Base-by-base conservation (phyloP, 352 stramenopile genomes). In the Globisporangium cylindrosporum region DNA sequence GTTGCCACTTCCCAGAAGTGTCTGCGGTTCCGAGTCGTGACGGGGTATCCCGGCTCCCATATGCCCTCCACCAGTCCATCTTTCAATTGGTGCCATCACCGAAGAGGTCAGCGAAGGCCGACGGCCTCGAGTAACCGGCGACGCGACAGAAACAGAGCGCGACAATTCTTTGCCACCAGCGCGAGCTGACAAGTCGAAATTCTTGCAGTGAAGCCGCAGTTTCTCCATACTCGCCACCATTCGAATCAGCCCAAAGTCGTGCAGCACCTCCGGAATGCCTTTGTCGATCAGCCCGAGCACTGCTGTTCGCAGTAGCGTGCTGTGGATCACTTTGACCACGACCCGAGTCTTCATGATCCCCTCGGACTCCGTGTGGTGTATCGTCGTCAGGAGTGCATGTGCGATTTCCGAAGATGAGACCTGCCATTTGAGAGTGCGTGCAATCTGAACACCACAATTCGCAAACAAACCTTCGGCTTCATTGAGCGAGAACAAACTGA, bases 261-360 rank as follows among this genome's bases (percentile, higher is more conserved):
- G 73, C 14, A 79, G 38, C 2, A 75, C 46, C 15, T 67, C 62
- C 0, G 73, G 73, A 22, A 76, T 61, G 29, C 70, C 70, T 59
- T 79, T 76, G 25, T 76, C 64, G 32, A 79, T 74, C n/a, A 73
- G 58, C 25, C 73, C 73, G n/a, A 74, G 14, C 1, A 75, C 48
- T 15, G 69, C 73, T 4, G 73, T 72, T 12, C 70, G 70, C 20
- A 77, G 25, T 0, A 79, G 66, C 41, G 66, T 70, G 51, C 58
- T 70, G 62, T 75, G 70, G 9, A 73, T 49, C 18, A 73, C 43
- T 24, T 64, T 62, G 20, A 75, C 70, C 9, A 75, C 57, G 9
- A 75, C 66, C n/a, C 59, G 66, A 15, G 64, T 62, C 15, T 75
- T 75, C 70, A 75, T 75, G 4, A 70, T 51, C 7, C 57, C 62